A percentile compares a stretch with the other conserved stretches of the same genome.
These are phyloP conservation scores for Aureobasidium zeae DNA, from an alignment of 2,329 filamentous ascomycete genomes.

Conservation along the genomic window DNA sequence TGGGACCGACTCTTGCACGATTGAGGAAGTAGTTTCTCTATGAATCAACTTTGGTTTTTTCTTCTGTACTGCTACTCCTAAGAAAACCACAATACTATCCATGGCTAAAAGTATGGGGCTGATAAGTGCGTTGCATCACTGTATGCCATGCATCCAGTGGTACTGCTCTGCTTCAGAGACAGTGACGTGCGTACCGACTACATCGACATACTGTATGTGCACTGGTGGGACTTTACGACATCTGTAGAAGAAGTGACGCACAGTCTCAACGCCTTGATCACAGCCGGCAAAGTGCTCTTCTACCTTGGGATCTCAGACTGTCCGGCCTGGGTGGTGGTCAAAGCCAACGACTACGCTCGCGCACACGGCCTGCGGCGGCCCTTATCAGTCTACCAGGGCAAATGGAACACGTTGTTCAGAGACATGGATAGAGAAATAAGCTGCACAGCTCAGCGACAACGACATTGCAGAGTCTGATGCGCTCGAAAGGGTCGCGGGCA, in stretches of 20 bases:
- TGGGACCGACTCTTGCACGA: constrained; percentile 30
- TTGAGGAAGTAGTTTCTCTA: constrained; percentile 25
- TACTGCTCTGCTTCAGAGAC: constrained; percentile 25
- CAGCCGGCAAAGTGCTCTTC: constrained; percentile 34
- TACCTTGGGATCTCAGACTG: constrained; percentile 39
- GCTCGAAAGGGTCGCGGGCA: constrained; percentile 50
- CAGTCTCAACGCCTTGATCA: constrained; percentile 34
- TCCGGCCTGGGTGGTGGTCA: constrained; percentile 32
- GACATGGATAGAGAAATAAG: constrained; percentile 40
- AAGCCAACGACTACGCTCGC: constrained; percentile 30
- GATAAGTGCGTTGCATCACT: too few species aligned
- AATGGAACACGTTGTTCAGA: constrained; percentile 35
- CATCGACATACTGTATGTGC: constrained; percentile 47
- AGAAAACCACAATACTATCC: too few species aligned
- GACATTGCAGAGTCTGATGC: constrained; percentile 46
- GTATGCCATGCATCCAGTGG: constrained; percentile 37
- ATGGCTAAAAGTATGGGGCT: too few species aligned
- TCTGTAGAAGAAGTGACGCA: constrained; percentile 38
- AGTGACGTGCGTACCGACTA: constrained; percentile 57
- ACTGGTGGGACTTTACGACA: constrained; percentile 37
- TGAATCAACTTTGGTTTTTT: background rate
- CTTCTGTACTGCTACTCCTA: constrained; percentile 21
- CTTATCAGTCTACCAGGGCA: constrained; percentile 35
- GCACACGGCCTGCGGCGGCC: constrained; percentile 31
- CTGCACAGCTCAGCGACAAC: constrained; percentile 35